Base-by-base conservation (phyloP, 2,329 filamentous ascomycete species). In the Fusarium pseudoanthophilum region DNA sequence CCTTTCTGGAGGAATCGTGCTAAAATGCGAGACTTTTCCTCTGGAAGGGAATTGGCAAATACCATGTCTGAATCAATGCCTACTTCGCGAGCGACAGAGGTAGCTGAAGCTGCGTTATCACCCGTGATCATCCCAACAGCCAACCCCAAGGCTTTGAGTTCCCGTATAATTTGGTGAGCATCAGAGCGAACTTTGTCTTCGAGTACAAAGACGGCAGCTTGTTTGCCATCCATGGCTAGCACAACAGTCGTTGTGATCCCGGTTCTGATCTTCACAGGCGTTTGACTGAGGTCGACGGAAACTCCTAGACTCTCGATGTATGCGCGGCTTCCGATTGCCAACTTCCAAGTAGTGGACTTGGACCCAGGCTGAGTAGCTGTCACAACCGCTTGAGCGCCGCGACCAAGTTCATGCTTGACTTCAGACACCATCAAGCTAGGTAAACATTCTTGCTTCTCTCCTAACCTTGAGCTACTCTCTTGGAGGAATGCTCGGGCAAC, bases 391-490 rank as follows among this genome's bases (percentile, higher is more conserved):
- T 26, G 32, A 15, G 32, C 49, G 9, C 49, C 49, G 9, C 49
- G 49, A 15, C 32, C 49, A 24, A 52, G 32, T 5, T 36, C 11
- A 1, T 52, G 30, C 4, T 52, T 36, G 11, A 52, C 2, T 24
- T 20, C 32, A 1, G 32, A 52, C 1, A 36, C 32, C n/a, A 15
- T 15, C 16, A 34, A 11, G 4, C 2, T 24, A 10, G 8, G 0
- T 2, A 20, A 24, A 3, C 13, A 24, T 2, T 20, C 30, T 0
- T 4, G 1, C 3, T 34, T 10, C 15, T 10, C 30, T 10, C 2
- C 11, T 34, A 34, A 8, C 15, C 7, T 34, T 24, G 5, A 10
- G 0, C 7, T 3, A 24, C 30, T 51, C 4, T 24, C 30, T 24
- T 34, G 30, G 11, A 14, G 10, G 2, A 51, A 16, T 3, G 30